These are phyloP conservation scores for Aciculosporium take DNA, from an alignment of 2,329 filamentous ascomycete genomes.

Conservation along the genomic window DNA sequence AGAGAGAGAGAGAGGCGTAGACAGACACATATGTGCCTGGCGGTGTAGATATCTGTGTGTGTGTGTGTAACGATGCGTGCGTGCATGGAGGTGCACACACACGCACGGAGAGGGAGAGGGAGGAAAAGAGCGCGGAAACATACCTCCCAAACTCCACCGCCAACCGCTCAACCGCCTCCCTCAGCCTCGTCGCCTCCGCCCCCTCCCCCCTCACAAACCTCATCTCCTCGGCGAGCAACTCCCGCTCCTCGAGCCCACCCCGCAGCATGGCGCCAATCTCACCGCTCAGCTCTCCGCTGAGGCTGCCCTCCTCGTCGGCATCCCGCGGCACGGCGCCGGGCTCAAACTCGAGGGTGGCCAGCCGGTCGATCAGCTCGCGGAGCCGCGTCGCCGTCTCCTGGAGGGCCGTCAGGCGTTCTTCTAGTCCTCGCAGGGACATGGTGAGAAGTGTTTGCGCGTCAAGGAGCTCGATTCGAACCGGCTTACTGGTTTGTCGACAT, in stretches of 20 bases:
- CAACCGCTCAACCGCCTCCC: constrained; percentile 52
- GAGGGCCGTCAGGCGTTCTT: constrained; percentile 43
- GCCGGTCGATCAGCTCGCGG: constrained; percentile 42
- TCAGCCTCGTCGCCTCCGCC: constrained; percentile 49
- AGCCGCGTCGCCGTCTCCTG: constrained; percentile 49
- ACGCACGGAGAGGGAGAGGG: too few relatives aligned
- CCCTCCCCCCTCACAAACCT: constrained; percentile 46
- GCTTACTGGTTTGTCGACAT: neutral
- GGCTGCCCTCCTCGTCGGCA: constrained; percentile 34
- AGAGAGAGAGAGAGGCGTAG: too few relatives aligned
- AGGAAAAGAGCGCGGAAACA: too few relatives aligned
- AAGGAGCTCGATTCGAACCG: too few relatives aligned
- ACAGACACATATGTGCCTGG: too few relatives aligned
- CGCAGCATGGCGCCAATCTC: constrained; percentile 71
- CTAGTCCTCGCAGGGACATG: constrained; percentile 46
- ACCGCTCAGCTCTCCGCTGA: constrained; percentile 56
- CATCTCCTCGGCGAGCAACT: constrained; percentile 64
- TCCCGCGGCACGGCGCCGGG: constrained; percentile 41
- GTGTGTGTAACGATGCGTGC: too few relatives aligned
- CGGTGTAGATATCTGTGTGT: too few relatives aligned
- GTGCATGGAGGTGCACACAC: too few relatives aligned
- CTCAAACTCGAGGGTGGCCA: constrained; percentile 43
- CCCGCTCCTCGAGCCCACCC: constrained; percentile 70
- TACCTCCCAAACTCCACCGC: constrained; percentile 59
- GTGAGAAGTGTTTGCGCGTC: constrained; percentile 1